Conservation (phyloP, 306 rosid species). For the Cicer bijugum region DNA sequence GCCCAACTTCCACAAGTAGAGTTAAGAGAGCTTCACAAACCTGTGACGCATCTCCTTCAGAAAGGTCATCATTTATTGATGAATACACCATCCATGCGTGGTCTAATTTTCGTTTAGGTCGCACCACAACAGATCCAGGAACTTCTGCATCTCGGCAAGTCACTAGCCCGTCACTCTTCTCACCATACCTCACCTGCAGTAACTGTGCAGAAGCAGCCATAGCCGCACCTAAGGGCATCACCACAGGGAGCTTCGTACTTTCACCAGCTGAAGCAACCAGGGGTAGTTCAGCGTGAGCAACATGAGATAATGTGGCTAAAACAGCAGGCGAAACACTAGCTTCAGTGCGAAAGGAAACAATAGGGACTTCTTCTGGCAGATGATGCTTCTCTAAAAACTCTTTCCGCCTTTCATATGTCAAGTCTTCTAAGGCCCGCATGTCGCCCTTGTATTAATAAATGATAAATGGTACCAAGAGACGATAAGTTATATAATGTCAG, state of each 20-base stretch:
- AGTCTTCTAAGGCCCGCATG: constrained; percentile 93
- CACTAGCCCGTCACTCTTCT: constrained; percentile 95
- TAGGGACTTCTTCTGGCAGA: constrained; percentile 76
- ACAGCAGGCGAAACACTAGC: constrained; percentile 82
- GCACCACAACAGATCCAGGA: constrained; percentile 86
- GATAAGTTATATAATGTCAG: constrained; percentile 15
- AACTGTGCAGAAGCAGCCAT: constrained; percentile 99
- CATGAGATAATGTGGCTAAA: constrained; percentile 79
- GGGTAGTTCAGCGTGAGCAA: constrained; percentile 92
- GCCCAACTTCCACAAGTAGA: constrained; percentile 78
- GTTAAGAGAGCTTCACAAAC: constrained; percentile 94
- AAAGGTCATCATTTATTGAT: constrained; percentile 59
- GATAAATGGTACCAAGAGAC: constrained; percentile 37
- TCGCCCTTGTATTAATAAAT: constrained; percentile 71
- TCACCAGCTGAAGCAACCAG: constrained; percentile 59
- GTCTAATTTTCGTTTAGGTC: constrained; percentile 80
- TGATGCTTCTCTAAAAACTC: constrained; percentile 76
- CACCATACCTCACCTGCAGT: constrained; percentile 78
- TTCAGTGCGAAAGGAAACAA: constrained; percentile 86
- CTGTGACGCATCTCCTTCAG: constrained; percentile 86
- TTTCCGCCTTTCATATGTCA: constrained; percentile 85
- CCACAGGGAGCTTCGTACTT: constrained; percentile 75
- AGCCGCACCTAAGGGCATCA: constrained; percentile 91
- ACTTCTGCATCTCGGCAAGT: constrained; percentile 91
- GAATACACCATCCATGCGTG: constrained; percentile 99